These are phyloP conservation scores for Lactifluus volemus DNA, from an alignment of 768 basidiomycete species.

Conservation along the genomic window DNA sequence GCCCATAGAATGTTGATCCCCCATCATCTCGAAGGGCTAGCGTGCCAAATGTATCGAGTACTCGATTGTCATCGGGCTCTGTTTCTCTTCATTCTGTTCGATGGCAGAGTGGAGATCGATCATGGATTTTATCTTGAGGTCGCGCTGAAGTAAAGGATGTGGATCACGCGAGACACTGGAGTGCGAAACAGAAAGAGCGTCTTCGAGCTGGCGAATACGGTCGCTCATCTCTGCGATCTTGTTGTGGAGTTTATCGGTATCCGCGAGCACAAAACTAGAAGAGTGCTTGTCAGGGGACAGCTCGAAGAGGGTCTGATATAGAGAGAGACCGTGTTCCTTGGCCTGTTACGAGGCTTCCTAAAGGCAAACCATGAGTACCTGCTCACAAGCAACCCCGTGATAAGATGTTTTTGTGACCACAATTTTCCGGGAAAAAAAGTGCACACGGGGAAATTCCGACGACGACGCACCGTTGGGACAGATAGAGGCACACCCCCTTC, in stretches of 20 bases:
- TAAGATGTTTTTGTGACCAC: neutral
- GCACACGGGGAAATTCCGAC: neutral
- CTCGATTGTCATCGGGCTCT: constrained; percentile 33
- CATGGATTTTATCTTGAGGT: constrained; percentile 57
- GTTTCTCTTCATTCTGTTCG: constrained; percentile 27
- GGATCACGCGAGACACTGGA: constrained; percentile 35
- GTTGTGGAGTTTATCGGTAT: constrained; percentile 59
- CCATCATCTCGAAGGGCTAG: constrained; percentile 62
- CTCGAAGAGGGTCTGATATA: neutral
- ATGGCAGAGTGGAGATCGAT: constrained; percentile 58
- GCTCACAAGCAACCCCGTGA: neutral
- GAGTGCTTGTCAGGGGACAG: neutral
- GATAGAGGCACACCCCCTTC: constrained; percentile 67
- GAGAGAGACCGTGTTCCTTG: constrained; percentile 61
- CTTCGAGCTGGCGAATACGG: constrained; percentile 63
- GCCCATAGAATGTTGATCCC: constrained; percentile 60
- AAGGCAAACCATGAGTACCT: neutral
- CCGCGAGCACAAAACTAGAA: constrained; percentile 58
- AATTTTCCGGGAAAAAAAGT: neutral
- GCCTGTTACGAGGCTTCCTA: constrained; percentile 60
- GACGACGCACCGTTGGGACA: constrained; percentile 51
- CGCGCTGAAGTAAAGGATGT: constrained; percentile 53
- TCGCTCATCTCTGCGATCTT: constrained; percentile 63
- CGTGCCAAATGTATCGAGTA: constrained; percentile 62
- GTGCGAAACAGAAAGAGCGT: constrained; percentile 52